Percentiles rank a stretch among this genome's conserved stretches.
Conservation (phyloP, 2,329 filamentous ascomycete species). For the Gliomastix tumulicola region DNA sequence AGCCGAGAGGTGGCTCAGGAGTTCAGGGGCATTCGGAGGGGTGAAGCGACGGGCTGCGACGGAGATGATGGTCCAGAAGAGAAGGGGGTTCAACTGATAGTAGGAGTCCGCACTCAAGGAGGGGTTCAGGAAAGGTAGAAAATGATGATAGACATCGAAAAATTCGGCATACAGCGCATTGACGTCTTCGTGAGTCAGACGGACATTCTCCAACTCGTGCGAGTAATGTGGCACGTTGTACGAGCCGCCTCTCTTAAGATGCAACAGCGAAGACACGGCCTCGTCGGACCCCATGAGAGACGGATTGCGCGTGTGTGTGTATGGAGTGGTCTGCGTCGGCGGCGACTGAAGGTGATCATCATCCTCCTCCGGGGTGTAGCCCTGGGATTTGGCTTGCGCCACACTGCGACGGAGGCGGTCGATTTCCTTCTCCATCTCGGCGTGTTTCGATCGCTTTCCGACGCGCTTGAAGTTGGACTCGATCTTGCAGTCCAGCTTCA, state of each 20-base stretch:
- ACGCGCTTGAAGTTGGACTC: conserved; percentile 83
- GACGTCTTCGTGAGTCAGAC: conserved; percentile 57
- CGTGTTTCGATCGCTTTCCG: conserved; percentile 75
- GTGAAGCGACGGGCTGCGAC: conserved; percentile 68
- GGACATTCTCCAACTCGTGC: conserved; percentile 55
- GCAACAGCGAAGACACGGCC: conserved; percentile 58
- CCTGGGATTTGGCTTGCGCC: conserved; percentile 51
- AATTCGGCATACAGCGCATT: conserved; percentile 65
- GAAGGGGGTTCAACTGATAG: conserved; percentile 67
- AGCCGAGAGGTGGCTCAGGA: conserved; percentile 62
- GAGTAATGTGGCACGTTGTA: conserved; percentile 53
- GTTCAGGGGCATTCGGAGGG: conserved; percentile 43
- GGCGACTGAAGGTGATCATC: conserved; percentile 54
- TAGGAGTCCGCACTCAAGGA: conserved; percentile 64
- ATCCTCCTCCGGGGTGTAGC: conserved; percentile 46
- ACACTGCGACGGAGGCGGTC: conserved; percentile 59
- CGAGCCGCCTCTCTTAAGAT: conserved; percentile 58
- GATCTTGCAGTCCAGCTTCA: conserved; percentile 79
- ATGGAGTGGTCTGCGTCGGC: conserved; percentile 40
- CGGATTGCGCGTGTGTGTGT: conserved; percentile 52
- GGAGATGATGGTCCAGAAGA: conserved; percentile 80
- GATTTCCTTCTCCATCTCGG: conserved; percentile 81
- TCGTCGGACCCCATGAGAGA: conserved; percentile 63
- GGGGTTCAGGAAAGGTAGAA: conserved; percentile 67
- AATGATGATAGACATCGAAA: conserved; percentile 70